Evolutionary conservation across 2,329 filamentous ascomycete species (phyloP).

Genomic region (Pseudofabraea citricarpa): DNA sequence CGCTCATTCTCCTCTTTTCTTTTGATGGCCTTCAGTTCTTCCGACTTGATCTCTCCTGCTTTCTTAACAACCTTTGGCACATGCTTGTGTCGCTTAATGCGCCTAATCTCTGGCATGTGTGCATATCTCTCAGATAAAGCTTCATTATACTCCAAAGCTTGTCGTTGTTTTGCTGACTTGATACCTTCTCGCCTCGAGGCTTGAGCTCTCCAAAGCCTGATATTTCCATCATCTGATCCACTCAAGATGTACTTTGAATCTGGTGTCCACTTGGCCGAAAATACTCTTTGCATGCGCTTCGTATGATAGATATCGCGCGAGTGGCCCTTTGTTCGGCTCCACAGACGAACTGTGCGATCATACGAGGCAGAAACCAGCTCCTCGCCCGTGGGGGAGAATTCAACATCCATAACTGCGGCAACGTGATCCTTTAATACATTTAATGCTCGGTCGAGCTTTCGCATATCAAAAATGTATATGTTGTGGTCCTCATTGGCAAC

Average conservation of each 20-base stretch:
- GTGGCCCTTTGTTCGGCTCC: constrained; percentile 75
- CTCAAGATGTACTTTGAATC: constrained; percentile 87
- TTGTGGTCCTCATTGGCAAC: constrained; percentile 95
- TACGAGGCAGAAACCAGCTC: constrained; percentile 89
- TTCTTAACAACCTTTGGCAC: constrained; percentile 93
- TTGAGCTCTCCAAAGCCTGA: constrained; percentile 82
- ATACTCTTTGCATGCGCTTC: constrained; percentile 95
- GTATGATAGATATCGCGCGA: constrained; percentile 95
- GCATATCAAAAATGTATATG: constrained; percentile 86
- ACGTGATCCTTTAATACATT: constrained; percentile 91
- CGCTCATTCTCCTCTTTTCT: constrained; percentile 90
- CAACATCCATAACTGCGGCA: constrained; percentile 88
- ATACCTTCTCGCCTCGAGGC: constrained; percentile 80
- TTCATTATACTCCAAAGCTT: constrained; percentile 88
- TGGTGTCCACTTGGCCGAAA: constrained; percentile 77
- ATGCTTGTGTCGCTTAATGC: constrained; percentile 88
- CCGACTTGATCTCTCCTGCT: constrained; percentile 87
- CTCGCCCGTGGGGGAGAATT: constrained; percentile 91
- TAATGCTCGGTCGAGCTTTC: constrained; percentile 79
- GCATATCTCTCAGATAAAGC: constrained; percentile 77
- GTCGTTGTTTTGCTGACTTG: constrained; percentile 78
- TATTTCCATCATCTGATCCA: constrained; percentile 90
- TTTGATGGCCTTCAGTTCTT: constrained; percentile 85
- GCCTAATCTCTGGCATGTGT: constrained; percentile 93
- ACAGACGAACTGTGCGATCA: constrained; percentile 82